These are phyloP conservation scores for Metrosideros polymorpha DNA, from an alignment of 441 rosid genomes.

Conservation along the genomic window DNA sequence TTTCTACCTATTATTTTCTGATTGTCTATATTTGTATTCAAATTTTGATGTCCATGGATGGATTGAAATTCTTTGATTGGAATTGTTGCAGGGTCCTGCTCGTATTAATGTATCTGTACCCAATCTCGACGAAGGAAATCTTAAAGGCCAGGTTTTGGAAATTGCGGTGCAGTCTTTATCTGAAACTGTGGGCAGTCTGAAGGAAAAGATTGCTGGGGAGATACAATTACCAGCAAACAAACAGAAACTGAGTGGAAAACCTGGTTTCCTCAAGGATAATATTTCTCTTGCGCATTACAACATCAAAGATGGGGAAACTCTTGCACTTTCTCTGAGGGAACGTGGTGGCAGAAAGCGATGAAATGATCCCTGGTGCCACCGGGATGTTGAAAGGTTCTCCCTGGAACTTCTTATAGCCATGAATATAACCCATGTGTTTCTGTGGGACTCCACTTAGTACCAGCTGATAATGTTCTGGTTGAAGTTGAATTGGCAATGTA, in stretches of 20 bases:
- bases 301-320: slow-evolving; percentile 58
- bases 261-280: slow-evolving; percentile 95
- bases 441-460: not conserved
- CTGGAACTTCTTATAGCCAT: not conserved
- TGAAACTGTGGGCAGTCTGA: slow-evolving; percentile 84
- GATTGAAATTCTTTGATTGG: not conserved
- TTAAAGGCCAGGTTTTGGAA: slow-evolving; percentile 74
- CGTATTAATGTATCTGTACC: slow-evolving; percentile 63
- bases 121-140: slow-evolving; percentile 78
- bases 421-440: not conserved
- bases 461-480: slow-evolving; percentile 4
- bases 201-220: slow-evolving; percentile 97
- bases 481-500: slow-evolving; percentile 11
- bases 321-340: slow-evolving; percentile 74
- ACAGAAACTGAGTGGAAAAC: slow-evolving; percentile 95
- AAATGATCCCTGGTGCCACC: slow-evolving; percentile 7
- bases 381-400: slow-evolving; percentile 15
- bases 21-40: not conserved
- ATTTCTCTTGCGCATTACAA: slow-evolving; percentile 92
- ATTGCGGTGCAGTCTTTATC: slow-evolving; percentile 70
- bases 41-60: not conserved
- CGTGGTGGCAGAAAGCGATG: slow-evolving; percentile 98
- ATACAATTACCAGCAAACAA: slow-evolving; percentile 91
- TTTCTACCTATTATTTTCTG: not conserved
- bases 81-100: slow-evolving; percentile 59